phyloP scores from a whole-genome alignment of 169 alveolate genomes.

The Miamiensis avidus region DNA sequence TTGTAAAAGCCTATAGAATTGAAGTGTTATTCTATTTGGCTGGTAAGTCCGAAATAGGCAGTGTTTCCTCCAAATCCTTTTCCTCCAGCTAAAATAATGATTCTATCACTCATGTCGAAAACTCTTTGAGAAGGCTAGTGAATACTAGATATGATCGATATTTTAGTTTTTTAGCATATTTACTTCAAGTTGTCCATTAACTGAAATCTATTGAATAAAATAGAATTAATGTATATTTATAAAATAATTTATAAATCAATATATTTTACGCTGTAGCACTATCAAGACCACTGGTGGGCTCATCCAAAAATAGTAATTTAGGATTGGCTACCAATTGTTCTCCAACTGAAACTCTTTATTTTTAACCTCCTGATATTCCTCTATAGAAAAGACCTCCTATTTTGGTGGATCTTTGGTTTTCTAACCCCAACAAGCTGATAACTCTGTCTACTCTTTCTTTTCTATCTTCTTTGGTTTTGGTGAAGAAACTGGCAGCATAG shows the following conservation, averaged over 20 bases:
- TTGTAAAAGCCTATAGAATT: not conserved
- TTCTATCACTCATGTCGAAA: not conserved
- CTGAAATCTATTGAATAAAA: not conserved
- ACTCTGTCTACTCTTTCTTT: not conserved
- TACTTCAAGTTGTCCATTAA: not conserved
- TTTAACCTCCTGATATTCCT: constrained; percentile 87
- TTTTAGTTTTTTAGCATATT: not conserved
- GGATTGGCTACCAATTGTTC: constrained; percentile 21
- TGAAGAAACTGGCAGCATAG: not conserved
- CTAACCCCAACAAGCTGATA: not conserved
- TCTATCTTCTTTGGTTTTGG: not conserved
- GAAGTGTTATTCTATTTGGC: not conserved
- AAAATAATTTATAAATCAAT: no score
- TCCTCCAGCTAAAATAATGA: not conserved
- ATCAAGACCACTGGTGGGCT: constrained; percentile 37
- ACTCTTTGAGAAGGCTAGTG: not conserved
- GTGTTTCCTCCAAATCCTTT: not conserved
- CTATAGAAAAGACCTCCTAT: constrained; percentile 78
- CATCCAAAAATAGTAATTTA: constrained; percentile 29
- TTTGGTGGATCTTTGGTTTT: constrained; percentile 11
- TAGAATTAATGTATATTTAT: no score
- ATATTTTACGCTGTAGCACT: not conserved
- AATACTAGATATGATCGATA: not conserved
- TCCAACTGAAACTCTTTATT: constrained; percentile 49
- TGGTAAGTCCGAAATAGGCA: not conserved